Base-by-base conservation (phyloP, 2,329 filamentous ascomycete species). In the Neofusicoccum cordaticola region DNA sequence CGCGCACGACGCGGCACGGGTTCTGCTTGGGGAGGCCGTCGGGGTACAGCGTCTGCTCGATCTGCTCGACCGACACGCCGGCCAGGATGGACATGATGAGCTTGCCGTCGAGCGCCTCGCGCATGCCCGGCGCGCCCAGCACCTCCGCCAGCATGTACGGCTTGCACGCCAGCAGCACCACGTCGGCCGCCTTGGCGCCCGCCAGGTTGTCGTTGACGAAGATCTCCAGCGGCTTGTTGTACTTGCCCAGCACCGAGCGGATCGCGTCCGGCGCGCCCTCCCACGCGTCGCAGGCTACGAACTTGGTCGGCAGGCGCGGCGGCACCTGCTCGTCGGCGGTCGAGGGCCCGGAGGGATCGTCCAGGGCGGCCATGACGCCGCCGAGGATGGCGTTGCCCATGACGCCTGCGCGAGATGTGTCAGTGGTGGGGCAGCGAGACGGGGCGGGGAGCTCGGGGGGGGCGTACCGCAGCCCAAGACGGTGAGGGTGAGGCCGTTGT, bases 301-400 rank as follows among this genome's bases (percentile, higher is more conserved):
- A 96, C 71, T 84, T 86, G 11, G 86, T 86, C 7, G 92, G 92
- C 41, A 92, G 84, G 63, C 84, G 82, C 8, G 80, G 70, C 13
- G 88, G 86, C 8, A 84, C 22, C 7, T 47, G 63, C 9, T 74
- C 75, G 71, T 73, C 74, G 67, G 66, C 71, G 66, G 78, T 75
- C 64, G 77, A 72, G 62, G 78, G 71, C 62, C 75, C 71, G 45
- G 76, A 76, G 67, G 72, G 68, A 68, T 78, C 78, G 81, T 81
- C 80, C 50, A 95, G 84, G 11, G 90, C 91, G 66, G 86, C 82
- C 70, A 96, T 85, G 73, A 97, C 89, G 68, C 92, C 92, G 63
- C 86, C 88, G 65, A 96, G 85, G 70, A 96, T 93, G 65, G 91
- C 91, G 66, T 91, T 91, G 66, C 92, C 92, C 87, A 96, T 91